Evolutionary conservation across 148 eudicot species (phyloP).

Genomic region (Camellia granthamiana): DNA sequence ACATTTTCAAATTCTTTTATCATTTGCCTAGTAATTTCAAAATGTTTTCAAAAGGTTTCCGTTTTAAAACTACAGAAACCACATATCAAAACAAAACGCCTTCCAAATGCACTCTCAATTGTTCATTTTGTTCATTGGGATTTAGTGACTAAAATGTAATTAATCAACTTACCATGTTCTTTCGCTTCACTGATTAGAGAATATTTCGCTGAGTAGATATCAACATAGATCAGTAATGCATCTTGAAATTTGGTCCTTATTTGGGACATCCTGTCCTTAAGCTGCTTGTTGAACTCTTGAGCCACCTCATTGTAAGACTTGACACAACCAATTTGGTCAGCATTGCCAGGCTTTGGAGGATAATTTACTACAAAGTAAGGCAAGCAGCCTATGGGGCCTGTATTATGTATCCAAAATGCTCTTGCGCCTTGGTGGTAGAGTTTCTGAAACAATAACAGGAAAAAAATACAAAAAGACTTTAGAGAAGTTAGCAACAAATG

Average conservation of each 20-base stretch:
- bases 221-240: slow-evolving; percentile 18
- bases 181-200: slow-evolving; percentile 20
- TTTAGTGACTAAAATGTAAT: too few species aligned
- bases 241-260: slow-evolving; percentile 14
- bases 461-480: neutral
- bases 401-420: slow-evolving; percentile 38
- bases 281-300: slow-evolving; percentile 22
- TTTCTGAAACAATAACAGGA: slow-evolving; percentile 17
- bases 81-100: neutral
- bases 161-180: slow-evolving; percentile 11
- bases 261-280: slow-evolving; percentile 15
- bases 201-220: slow-evolving; percentile 20
- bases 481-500: too few species aligned
- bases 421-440: slow-evolving; percentile 36
- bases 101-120: neutral
- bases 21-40: too few species aligned
- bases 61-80: too few species aligned
- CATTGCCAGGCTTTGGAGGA: slow-evolving; percentile 25
- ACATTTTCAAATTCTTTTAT: too few species aligned
- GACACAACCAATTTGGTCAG: slow-evolving; percentile 12
- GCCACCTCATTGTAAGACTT: slow-evolving; percentile 17
- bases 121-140: neutral
- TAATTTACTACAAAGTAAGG: slow-evolving; percentile 19
- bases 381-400: slow-evolving; percentile 45
- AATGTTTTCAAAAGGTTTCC: too few species aligned